Base-by-base conservation (phyloP, 345 rosid genomes). In the Leavenworthia alabamica region DNA sequence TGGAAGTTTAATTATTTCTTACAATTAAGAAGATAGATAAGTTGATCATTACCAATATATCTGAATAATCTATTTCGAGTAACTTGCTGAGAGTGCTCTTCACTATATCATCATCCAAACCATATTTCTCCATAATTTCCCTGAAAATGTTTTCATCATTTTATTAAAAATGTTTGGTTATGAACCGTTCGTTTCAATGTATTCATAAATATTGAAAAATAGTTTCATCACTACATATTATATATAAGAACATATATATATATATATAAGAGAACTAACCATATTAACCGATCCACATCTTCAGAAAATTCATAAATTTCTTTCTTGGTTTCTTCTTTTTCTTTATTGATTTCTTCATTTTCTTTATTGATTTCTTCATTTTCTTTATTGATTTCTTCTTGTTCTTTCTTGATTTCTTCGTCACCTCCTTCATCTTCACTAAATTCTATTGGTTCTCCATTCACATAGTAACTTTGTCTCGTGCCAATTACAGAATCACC, bases 121-220 rank as follows among this genome's bases (percentile, higher is more conserved):
- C 86, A 72, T 79, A 48, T 56, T 86, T 84, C 73, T 82, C 80
- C 56, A 77, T 80, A 60, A 77, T 65, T 74, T 41, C 73, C 96
- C 99, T 93, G 78, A 55, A 54, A 75, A 44, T 1, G 16, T 35
- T 1, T 61, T 17, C 10, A 20, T 6, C 14, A 11, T 33, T 1
- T 1, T 11, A 33, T 11, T 11, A 33, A 33, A 13, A 11, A 33
- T 2, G 5, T 65, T 32, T 14, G 11, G 2, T 28, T 16, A 27
- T 20, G 7, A 4, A 8, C 8, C 13, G 12, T 15, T 36, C 13
- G 12, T 15, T 36, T 64, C 33, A 19, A 7, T 52, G 29, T 45
- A 32, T 32, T 19, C 19, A 19, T 5, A 8, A 46, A 35, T 12
- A 35, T 35, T 32, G 1, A 31, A 8, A 7, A 8, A 31, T 7